Percentiles rank a stretch among this genome's conserved stretches.
These are phyloP conservation scores for Fusarium mundagurra DNA, from an alignment of 2,329 filamentous ascomycete species.

Conservation along the genomic window DNA sequence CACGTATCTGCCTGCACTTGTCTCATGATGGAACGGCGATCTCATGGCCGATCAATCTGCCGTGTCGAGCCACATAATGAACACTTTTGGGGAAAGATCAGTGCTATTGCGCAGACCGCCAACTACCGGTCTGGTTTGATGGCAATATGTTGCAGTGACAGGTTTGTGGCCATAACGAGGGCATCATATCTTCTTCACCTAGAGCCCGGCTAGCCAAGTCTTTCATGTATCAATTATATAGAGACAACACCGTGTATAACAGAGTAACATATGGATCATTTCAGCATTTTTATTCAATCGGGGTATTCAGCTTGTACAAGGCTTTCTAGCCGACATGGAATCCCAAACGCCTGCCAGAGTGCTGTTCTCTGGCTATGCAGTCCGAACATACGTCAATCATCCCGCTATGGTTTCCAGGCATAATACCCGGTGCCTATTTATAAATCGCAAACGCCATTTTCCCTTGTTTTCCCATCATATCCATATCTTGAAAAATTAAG, in stretches of 20 bases:
- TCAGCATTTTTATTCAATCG: slow-evolving; percentile 16
- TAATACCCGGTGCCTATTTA: slow-evolving; percentile 10
- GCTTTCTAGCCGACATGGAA: slow-evolving; percentile 23
- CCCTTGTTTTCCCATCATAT: slow-evolving; percentile 11
- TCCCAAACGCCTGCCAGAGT: slow-evolving; percentile 37
- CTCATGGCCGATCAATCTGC: slow-evolving; percentile 1
- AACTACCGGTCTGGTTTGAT: not conserved
- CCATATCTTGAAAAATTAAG: slow-evolving; percentile 38
- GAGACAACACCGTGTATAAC: not conserved
- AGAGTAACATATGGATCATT: not conserved
- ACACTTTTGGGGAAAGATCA: not conserved
- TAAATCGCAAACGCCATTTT: slow-evolving; percentile 32
- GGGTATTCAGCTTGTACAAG: slow-evolving; percentile 36
- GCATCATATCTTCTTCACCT: not conserved
- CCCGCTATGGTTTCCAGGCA: slow-evolving; percentile 22
- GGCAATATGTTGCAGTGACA: too few species aligned
- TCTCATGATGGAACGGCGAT: slow-evolving; percentile 13
- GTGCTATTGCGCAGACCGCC: too few species aligned
- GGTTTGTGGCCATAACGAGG: not conserved
- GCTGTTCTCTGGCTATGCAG: slow-evolving; percentile 30
- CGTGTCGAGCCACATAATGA: too few species aligned
- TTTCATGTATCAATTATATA: not conserved
- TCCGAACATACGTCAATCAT: slow-evolving; percentile 22
- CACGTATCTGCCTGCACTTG: slow-evolving; percentile 10
- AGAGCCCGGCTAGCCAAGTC: not conserved